Base-by-base conservation (phyloP, 1,139 yeast genomes). In the Suhomyces chickasaworum region DNA sequence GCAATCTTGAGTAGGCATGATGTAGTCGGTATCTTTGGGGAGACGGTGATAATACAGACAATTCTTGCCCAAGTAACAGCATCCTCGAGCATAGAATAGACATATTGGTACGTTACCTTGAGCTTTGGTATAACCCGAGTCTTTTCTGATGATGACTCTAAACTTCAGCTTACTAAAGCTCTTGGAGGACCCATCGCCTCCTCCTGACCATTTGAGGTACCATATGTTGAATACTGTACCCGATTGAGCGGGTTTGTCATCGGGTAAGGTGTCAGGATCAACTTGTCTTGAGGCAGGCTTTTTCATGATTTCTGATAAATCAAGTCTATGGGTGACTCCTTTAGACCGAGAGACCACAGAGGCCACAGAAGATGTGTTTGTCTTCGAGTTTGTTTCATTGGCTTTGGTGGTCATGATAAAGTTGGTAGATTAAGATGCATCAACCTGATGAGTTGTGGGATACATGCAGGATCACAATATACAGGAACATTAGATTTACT, bases 181-280 rank as follows among this genome's bases (percentile, higher is more conserved):
- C 9, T 57, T 57, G 31, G 71, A 66, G 21, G 80, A 70, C 36
- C 71, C 68, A 20, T 80, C 83, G 15, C 89, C 90, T n/a, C 66
- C 66, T 6, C 88, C 89, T 6, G 88, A 79, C 97, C 97, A 90
- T 63, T 85, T 85, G 49, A 86, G 76, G 63, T 83, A 91, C 97
- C 97, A 90, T 16, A 89, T 77, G 58, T 91, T 93, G 70, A 86
- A 91, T 0, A 82, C 80, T 10, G 83, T 80, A 0, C 96, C 96
- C 0, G 88, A 81, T 58, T 89, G 96, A 1, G 88, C 84, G 0
- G 95, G 95, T 40, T 80, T 78, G 31, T 78, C 83, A 10, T 80
- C 84, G 2, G 78, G 71, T 3, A 89, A 73, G 1, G 80, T 72
- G 0, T 78, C 77, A 1, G 89, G 86, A 49, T 83, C 85, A 1